These are phyloP conservation scores for Meira nashicola DNA, from an alignment of 1,284 basidiomycete genomes.

Conservation along the genomic window DNA sequence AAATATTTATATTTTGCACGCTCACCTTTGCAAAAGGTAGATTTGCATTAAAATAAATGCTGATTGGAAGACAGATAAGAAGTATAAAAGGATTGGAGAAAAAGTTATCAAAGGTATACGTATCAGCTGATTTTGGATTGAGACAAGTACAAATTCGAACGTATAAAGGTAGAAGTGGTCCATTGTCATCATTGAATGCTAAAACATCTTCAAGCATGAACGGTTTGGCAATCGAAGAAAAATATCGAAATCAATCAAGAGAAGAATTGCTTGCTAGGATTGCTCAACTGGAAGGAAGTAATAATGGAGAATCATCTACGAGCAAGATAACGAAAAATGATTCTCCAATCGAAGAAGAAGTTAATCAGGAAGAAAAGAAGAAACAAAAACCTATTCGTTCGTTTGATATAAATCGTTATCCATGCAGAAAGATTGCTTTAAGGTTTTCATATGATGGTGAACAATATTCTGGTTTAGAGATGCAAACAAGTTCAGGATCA, in stretches of 20 bases:
- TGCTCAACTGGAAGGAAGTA: not conserved
- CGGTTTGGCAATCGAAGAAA: not conserved
- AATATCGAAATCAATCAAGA: constrained; percentile 5
- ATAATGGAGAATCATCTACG: not conserved
- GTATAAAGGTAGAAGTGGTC: no score
- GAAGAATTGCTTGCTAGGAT: constrained; percentile 3
- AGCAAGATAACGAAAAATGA: not conserved
- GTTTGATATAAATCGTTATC: constrained; percentile 51
- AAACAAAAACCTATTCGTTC: not conserved
- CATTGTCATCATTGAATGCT: no score
- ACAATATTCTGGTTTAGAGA: constrained; percentile 82
- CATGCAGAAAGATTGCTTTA: constrained; percentile 80
- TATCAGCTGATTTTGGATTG: no score
- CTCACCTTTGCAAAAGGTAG: no score
- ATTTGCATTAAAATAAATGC: no score
- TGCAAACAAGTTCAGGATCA: constrained; percentile 57
- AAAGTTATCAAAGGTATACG: no score
- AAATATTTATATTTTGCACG: no score
- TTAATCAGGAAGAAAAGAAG: not conserved
- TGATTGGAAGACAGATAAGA: no score
- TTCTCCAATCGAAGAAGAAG: not conserved
- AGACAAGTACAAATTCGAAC: no score
- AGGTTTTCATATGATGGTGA: constrained; percentile 88
- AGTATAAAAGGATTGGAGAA: no score
- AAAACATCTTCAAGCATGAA: no score